phyloP scores from a whole-genome alignment of 495 filamentous ascomycete genomes.

The Aspergillus sclerotiicarbonarius region DNA sequence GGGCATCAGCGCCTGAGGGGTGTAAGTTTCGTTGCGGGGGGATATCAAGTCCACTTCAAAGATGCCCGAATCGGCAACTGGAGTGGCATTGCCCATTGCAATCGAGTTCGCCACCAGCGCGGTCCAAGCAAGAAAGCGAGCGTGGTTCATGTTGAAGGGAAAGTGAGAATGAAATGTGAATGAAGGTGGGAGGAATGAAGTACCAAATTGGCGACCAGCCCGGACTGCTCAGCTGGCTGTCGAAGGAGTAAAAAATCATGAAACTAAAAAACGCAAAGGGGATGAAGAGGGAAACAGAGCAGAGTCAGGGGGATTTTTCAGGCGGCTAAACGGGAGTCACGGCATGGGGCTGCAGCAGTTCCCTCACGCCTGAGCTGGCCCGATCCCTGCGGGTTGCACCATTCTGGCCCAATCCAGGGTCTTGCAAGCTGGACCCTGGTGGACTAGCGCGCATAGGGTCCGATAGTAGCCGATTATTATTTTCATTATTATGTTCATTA shows the following conservation, averaged over 20 bases:
- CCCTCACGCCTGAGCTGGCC: not conserved
- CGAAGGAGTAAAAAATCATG: not conserved
- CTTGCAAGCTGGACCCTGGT: no score
- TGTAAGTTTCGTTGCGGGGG: constrained; percentile 1
- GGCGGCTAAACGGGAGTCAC: not conserved
- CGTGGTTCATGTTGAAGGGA: not conserved
- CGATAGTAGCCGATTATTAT: no score
- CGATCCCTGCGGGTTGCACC: not conserved
- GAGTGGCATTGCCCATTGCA: not conserved
- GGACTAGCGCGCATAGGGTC: not conserved
- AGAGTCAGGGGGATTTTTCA: not conserved
- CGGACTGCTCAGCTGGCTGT: not conserved
- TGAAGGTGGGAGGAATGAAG: constrained; percentile 1
- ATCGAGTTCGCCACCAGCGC: constrained; percentile 2
- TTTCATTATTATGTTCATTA: not conserved
- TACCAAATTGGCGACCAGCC: not conserved
- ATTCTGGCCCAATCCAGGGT: constrained; percentile 2
- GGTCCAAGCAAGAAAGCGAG: not conserved
- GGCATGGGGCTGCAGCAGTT: not conserved
- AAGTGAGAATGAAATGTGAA: not conserved
- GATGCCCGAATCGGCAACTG: not conserved
- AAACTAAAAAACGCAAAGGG: not conserved
- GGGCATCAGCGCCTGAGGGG: constrained; percentile 1
- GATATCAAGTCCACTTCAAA: constrained; percentile 3
- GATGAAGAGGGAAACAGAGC: not conserved